phyloP scores from a whole-genome alignment of 352 stramenopile genomes.

The Globisporangium solare region DNA sequence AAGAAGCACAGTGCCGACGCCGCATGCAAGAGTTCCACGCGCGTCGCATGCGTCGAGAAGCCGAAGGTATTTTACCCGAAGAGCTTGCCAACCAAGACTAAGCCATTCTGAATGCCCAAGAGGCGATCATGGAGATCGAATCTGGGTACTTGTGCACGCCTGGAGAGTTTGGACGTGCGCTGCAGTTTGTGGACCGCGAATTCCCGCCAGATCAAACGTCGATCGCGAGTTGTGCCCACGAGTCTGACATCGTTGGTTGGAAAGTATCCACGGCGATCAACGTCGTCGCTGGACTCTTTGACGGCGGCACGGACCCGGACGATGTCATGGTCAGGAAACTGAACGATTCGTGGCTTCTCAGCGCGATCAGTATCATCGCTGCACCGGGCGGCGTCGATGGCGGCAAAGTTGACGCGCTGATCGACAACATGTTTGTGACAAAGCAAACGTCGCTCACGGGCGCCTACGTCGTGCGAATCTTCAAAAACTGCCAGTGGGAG shows the following conservation, averaged over 20 bases:
- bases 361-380: conserved; percentile 88
- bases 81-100: conserved; percentile 56
- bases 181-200: conserved; percentile 88
- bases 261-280: conserved; percentile 87
- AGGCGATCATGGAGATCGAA: conserved; percentile 84
- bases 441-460: conserved; percentile 89
- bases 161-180: conserved; percentile 67
- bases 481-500: conserved; percentile 92
- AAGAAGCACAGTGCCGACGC: conserved; percentile 62
- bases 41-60: conserved; percentile 61
- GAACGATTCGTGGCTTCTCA: conserved; percentile 88
- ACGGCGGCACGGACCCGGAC: conserved; percentile 89
- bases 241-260: conserved; percentile 62
- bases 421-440: conserved; percentile 87
- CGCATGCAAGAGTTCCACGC: conserved; percentile 77
- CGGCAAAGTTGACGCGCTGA: conserved; percentile 83
- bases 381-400: conserved; percentile 86
- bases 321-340: conserved; percentile 82
- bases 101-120: conserved; percentile 70
- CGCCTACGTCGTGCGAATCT: conserved; percentile 89
- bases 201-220: conserved; percentile 83
- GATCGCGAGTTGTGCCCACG: conserved; percentile 53
- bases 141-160: conserved; percentile 72
- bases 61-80: conserved; percentile 48
- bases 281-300: conserved; percentile 84